Base-by-base conservation (phyloP, 139 green algal species). In the Gonium pectorale region DNA sequence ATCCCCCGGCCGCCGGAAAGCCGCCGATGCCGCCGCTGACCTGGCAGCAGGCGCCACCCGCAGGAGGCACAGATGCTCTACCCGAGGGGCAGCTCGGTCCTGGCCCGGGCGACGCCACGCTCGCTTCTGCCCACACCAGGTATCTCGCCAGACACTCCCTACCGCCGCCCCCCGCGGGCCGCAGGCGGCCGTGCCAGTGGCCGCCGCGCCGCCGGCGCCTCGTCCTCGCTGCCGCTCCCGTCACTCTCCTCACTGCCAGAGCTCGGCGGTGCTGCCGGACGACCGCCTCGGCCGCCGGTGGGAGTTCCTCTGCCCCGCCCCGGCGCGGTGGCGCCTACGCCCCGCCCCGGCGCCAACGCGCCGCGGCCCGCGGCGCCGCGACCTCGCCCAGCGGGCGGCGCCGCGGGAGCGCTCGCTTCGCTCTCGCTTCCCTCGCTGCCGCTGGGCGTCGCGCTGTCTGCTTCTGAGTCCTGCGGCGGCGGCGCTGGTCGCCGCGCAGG, bases 211-310 rank as follows among this genome's bases (percentile, higher is more conserved):
- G 68, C 17, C 44, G 68, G 68, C 43, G 68, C 43, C n/a, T 41
- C 68, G 68, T 62, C 68, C 5, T 77, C 68, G 41, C 68, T 77
- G 41, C 43, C 68, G 43, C 68, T 77, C 17, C 60, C 68, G 15
- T 60, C 68, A 27, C 67, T 74, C 40, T 33, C 67, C 19, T 59
- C 41, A 29, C 68, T 77, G 15, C 41, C 68, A 6, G 68, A 77
- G 68, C 43, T 62, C 43, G 17, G 49, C 13, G 41, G 43, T 27
- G 41, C 27, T 7, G 68, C 27, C 11, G 68, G 3, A 27, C 26
- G 27, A 13, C 68, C 43, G 43, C 68, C 68, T 29, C 68, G 27
- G 26, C 68, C 68, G 1, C 33, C 26, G 68, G 1, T 27, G 29
- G 8, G 43, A 21, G n/a, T 29, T 26, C 68, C 68, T 40, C 68